Evolutionary conservation across 2,329 filamentous ascomycete species (phyloP), one percentile per base, ranked within the genome.

Genomic region (Monosporascus cannonballus): DNA sequence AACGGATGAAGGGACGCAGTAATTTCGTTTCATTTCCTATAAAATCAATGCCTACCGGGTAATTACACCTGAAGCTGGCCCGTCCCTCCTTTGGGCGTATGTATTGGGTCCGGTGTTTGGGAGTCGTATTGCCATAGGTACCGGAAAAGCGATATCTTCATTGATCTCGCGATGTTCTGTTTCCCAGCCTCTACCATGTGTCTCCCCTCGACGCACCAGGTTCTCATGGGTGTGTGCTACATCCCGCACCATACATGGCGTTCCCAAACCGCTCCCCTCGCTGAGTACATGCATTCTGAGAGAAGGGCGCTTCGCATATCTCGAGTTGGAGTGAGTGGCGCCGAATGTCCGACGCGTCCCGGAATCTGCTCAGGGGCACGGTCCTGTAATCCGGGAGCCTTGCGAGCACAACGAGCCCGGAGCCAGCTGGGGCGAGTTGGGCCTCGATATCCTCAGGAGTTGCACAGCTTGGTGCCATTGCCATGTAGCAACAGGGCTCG

Each of bases 321-420:
- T 66, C 64, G 3, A 66, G 48, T 48, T 66, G 62, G 9, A 64
- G 49, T 3, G 58, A 54, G 22, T 48, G 45, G 25, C 51, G 34
- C 24, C 54, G 46, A 7, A 66, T 57, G 6, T 53, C 49, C 8
- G 47, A 36, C 14, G 51, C 47, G 14, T 47, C 49, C 14, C 24
- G 25, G 47, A 62, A 65, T 0, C 20, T 25, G 47, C 8, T 8
- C 9, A 66, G 46, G 3, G 20, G 55, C 3, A 48, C 44, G 15
- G 57, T 53, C 27, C 51, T 53, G 6, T 52, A 56, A 9, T 39
- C 42, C 25, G 14, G 41, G 4, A 64, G 24, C 30, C 63, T 49
- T 4, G 54, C 57, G 30, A 62, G 51, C 11, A 39, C 52, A 8
- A 52, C 47, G 17, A 54, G 37, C n/a, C 49, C 54, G 1, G 54